phyloP scores from a whole-genome alignment of 495 filamentous ascomycete species.

The Neurospora tetraspora region DNA sequence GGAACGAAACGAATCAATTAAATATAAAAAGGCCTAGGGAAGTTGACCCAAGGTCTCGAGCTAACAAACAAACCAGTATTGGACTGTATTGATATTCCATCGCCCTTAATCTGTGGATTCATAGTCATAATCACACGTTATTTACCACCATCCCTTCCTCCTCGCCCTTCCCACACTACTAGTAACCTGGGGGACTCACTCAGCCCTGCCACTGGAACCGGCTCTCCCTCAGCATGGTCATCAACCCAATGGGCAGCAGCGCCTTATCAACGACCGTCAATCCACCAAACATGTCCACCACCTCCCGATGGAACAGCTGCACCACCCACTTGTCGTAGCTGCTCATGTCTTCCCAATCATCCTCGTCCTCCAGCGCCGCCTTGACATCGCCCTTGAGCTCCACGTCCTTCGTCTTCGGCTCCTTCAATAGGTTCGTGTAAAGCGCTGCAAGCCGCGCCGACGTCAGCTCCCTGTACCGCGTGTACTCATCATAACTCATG shows the following conservation, averaged over 20 bases:
- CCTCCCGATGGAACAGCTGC: constrained; percentile 39
- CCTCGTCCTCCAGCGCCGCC: constrained; percentile 9
- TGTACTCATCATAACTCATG: constrained; percentile 40
- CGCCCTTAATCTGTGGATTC: not conserved
- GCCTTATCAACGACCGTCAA: constrained; percentile 40
- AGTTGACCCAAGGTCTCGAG: too few relatives aligned
- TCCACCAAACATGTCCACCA: constrained; percentile 40
- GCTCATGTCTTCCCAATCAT: constrained; percentile 5
- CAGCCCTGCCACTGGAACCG: constrained; percentile 20
- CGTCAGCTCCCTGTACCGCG: constrained; percentile 30
- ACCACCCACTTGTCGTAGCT: constrained; percentile 39
- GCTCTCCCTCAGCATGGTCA: constrained; percentile 34
- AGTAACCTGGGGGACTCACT: not conserved
- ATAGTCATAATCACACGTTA: not conserved
- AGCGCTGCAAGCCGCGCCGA: constrained; percentile 9
- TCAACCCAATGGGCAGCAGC: constrained; percentile 43
- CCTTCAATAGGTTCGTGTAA: constrained; percentile 8
- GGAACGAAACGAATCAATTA: too few relatives aligned
- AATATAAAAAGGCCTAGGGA: too few relatives aligned
- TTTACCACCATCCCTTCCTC: not conserved
- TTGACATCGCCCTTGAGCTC: constrained; percentile 5
- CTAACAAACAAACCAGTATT: too few relatives aligned
- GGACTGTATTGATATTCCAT: too few relatives aligned
- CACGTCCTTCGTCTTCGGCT: constrained; percentile 1
- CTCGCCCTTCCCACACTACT: not conserved